Conservation (phyloP, 352 stramenopile species). For the Globisporangium cylindrosporum region DNA sequence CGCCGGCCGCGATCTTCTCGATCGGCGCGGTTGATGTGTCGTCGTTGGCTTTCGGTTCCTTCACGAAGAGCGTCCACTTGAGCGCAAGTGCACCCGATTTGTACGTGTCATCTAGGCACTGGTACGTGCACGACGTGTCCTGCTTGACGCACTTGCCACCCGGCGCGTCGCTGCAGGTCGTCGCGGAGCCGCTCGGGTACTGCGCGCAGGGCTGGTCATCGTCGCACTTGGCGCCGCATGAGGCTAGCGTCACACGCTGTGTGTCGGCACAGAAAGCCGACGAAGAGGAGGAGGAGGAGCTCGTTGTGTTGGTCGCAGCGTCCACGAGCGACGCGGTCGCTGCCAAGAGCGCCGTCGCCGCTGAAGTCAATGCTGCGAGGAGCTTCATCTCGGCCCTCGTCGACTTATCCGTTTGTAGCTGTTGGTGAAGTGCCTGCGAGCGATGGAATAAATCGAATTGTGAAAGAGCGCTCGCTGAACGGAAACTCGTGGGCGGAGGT, state of each 20-base stretch:
- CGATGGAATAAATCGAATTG: neutral
- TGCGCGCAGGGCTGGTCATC: constrained; percentile 56
- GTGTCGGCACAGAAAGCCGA: constrained; percentile 42
- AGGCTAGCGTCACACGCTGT: constrained; percentile 37
- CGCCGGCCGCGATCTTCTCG: constrained; percentile 32
- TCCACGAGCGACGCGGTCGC: neutral
- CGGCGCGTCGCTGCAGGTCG: constrained; percentile 43
- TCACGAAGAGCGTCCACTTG: constrained; percentile 75
- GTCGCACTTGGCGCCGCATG: constrained; percentile 40
- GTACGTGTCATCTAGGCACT: constrained; percentile 59
- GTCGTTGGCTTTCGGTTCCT: constrained; percentile 36
- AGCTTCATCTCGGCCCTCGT: neutral
- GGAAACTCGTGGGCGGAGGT: constrained; percentile 4
- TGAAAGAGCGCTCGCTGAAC: constrained; percentile 4
- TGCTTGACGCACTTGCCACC: constrained; percentile 51
- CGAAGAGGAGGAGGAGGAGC: neutral
- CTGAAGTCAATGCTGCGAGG: neutral
- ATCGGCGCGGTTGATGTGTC: constrained; percentile 52
- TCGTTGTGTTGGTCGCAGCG: constrained; percentile 16
- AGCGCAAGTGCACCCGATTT: constrained; percentile 25
- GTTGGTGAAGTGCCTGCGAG: neutral
- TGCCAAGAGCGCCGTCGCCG: neutral
- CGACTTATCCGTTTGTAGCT: neutral
- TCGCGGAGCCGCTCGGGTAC: constrained; percentile 30
- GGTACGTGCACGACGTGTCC: constrained; percentile 52